Percentiles rank a stretch among this genome's conserved stretches.
Evolutionary conservation across 345 rosid genomes (phyloP).

Genomic region (Citrus maxima): DNA sequence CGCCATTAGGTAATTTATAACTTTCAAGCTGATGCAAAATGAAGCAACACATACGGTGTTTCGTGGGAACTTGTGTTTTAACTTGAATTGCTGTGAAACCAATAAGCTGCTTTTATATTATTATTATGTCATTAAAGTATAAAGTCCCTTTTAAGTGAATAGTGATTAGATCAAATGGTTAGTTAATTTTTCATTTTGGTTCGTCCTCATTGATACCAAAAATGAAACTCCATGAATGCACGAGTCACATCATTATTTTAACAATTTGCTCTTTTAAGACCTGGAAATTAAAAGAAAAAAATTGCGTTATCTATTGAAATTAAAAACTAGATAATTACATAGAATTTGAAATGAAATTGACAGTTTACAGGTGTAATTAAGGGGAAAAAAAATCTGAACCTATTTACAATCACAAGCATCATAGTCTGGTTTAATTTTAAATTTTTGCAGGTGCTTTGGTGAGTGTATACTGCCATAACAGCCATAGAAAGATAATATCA

Average conservation of each 20-base stretch:
- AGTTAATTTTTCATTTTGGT: not conserved
- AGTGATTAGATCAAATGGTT: no score
- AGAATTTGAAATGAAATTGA: no score
- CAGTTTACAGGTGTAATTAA: no score
- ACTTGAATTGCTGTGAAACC: not conserved
- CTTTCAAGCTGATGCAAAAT: not conserved
- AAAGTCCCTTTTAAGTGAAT: not conserved
- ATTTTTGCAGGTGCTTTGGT: conserved; percentile 40
- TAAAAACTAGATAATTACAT: not conserved
- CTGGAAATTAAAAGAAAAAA: not conserved
- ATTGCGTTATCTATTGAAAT: not conserved
- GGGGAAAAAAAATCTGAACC: not conserved
- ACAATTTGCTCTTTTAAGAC: not conserved
- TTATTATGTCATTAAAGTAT: not conserved
- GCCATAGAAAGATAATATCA: conserved; percentile 9
- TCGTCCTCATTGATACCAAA: not conserved
- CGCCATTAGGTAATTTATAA: conserved; percentile 4
- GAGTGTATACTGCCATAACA: conserved; percentile 27
- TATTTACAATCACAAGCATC: not conserved
- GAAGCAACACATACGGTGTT: not conserved
- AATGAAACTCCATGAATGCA: not conserved
- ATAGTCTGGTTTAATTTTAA: not conserved
- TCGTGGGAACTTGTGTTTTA: not conserved
- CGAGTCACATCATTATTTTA: not conserved
- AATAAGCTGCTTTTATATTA: not conserved